Evolutionary conservation across 2,329 filamentous ascomycete genomes (phyloP).

Genomic region (Neonectria ditissima): DNA sequence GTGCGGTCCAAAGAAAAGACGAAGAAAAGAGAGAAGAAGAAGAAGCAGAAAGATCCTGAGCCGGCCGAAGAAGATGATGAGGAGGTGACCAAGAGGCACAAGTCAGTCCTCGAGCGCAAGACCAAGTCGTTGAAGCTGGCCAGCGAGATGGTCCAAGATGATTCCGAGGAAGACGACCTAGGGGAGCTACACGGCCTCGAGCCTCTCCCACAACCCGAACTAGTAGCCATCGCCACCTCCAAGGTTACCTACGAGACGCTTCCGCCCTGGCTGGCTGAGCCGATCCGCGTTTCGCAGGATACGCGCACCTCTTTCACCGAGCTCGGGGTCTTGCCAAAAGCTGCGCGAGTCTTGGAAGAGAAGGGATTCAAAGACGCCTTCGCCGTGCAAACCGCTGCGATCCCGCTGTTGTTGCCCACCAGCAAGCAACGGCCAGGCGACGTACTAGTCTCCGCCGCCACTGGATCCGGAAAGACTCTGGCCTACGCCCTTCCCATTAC

Average conservation of each 20-base stretch:
- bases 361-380: conserved; percentile 62
- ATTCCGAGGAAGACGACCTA: conserved; percentile 49
- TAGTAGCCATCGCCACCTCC: conserved; percentile 66
- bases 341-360: conserved; percentile 71
- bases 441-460: conserved; percentile 90
- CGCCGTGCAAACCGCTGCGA: conserved; percentile 62
- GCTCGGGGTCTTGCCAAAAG: conserved; percentile 71
- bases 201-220: conserved; percentile 83
- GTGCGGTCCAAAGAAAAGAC: conserved; percentile 28
- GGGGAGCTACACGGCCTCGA: conserved; percentile 76
- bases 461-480: conserved; percentile 94
- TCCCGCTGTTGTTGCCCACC: conserved; percentile 81
- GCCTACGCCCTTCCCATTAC: conserved; percentile 91
- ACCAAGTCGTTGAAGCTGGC: conserved; percentile 66
- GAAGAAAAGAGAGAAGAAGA: conserved; percentile 49
- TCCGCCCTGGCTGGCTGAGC: conserved; percentile 83
- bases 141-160: conserved; percentile 53
- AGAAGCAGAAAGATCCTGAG: conserved; percentile 44
- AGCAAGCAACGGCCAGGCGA: conserved; percentile 75
- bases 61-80: conserved; percentile 39
- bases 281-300: conserved; percentile 74
- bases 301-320: conserved; percentile 70
- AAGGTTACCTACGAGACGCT: conserved; percentile 81
- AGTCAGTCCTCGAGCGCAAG: conserved; percentile 65
- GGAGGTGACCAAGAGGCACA: conserved; percentile 56